Evolutionary conservation across 1,139 yeast genomes (phyloP), one percentile per base, ranked within the genome.

Genomic region (Meyerozyma guilliermondii): DNA sequence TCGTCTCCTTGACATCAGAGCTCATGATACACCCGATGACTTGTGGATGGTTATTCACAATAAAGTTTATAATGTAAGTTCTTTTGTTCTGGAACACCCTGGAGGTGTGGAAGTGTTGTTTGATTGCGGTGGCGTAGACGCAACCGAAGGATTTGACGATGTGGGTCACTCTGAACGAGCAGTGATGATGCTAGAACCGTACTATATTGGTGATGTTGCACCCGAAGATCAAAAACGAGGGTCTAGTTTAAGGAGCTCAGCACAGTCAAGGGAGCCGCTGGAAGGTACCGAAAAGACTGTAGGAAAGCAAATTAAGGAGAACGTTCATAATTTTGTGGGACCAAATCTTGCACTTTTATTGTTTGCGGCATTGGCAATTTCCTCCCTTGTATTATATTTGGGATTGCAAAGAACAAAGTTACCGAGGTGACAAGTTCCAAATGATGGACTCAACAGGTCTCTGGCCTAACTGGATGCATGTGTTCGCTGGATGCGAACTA

Each of bases 121-220:
- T 47, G 87, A 82, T 47, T 81, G 83, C 57, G 87, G 81, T 7
- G 91, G 91, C 0, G 76, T 74, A n/a, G 89, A 83, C 60, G 87
- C 85, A 6, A 80, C 88, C 0, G 76, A 67, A 46, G 77, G 79
- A 6, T 80, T 79, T 54, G 76, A 70, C 46, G 78, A 73, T 49
- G 78, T 73, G 17, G 75, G 68, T n/a, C 78, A 73, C 53, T 68
- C 75, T 3, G 68, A 68, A 40, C 69, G 63, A 46, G 77, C 78
- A 2, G 53, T 65, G 16, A 55, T 57, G 35, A 68, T 72, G 75
- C 51, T 73, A 6, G 56, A 48, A 7, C 75, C 76, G 2, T 68
- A 62, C 50, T 62, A 52, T 41, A 42, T 68, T 2, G 78, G 77
- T 1, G 65, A 62, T 20, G 46, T 71, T 5, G 44, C 44, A 5